These are phyloP conservation scores for Penicillium canariense DNA, from an alignment of 495 filamentous ascomycete species.

Conservation along the genomic window DNA sequence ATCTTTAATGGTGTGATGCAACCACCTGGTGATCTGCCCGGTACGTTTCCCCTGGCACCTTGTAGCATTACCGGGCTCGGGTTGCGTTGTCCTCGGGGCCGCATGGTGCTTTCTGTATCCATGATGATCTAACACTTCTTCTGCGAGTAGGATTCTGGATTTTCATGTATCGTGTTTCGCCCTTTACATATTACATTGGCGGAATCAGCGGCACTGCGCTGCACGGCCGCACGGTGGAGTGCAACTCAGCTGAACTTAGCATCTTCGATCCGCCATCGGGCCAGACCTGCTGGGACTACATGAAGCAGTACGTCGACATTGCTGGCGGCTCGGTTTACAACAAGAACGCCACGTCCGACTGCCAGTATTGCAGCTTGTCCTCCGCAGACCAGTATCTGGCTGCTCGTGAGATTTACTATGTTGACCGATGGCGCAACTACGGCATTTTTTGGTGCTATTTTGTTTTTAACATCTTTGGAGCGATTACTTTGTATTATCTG, in stretches of 20 bases:
- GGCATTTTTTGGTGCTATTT: conserved; percentile 61
- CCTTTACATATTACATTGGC: conserved; percentile 63
- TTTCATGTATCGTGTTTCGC: conserved; percentile 71
- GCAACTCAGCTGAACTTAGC: conserved; percentile 53
- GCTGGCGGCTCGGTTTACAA: conserved; percentile 53
- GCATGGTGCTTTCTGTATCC: too few species aligned
- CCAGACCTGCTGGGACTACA: conserved; percentile 55
- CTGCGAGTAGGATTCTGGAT: conserved; percentile 58
- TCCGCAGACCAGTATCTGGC: conserved; percentile 61
- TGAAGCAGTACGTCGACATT: conserved; percentile 42
- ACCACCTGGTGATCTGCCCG: conserved; percentile 52
- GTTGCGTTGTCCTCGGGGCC: too few species aligned
- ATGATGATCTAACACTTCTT: background rate
- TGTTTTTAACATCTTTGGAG: conserved; percentile 62
- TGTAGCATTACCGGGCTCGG: too few species aligned
- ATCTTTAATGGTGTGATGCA: conserved; percentile 61
- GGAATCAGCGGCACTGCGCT: conserved; percentile 55
- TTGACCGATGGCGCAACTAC: conserved; percentile 65
- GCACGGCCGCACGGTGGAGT: conserved; percentile 53
- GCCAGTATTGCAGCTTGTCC: conserved; percentile 56
- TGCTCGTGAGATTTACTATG: conserved; percentile 44
- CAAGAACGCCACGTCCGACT: conserved; percentile 47
- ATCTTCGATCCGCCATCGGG: conserved; percentile 49
- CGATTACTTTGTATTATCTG: conserved; percentile 66
- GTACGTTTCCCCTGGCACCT: background rate